Evolutionary conservation across 805 yeast genomes (phyloP).

Genomic region (Teunomyces atbi): DNA sequence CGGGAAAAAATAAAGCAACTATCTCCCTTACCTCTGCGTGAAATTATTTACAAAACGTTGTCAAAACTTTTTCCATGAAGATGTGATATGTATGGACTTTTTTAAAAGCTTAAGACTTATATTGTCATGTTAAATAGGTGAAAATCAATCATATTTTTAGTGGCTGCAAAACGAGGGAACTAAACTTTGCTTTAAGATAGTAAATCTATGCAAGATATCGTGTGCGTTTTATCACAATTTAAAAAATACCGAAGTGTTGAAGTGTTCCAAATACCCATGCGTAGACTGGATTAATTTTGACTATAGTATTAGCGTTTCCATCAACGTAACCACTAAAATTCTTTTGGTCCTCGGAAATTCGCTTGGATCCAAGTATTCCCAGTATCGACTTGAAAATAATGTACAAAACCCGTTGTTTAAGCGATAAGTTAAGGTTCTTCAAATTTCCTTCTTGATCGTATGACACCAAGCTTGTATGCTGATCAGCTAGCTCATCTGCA

Average conservation of each 20-base stretch:
- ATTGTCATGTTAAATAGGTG: neutral
- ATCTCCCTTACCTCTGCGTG: neutral
- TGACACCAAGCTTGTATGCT: constrained; percentile 6
- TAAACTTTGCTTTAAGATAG: no score
- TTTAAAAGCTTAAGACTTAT: neutral
- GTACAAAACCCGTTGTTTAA: constrained; percentile 15
- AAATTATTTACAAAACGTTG: no score
- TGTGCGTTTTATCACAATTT: neutral
- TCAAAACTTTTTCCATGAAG: no score
- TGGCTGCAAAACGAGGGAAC: neutral
- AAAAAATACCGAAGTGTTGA: constrained; percentile 26
- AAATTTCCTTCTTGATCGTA: constrained; percentile 7
- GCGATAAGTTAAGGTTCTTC: constrained; percentile 10
- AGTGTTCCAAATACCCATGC: constrained; percentile 21
- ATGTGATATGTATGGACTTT: neutral
- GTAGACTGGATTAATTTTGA: constrained; percentile 12
- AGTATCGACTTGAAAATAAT: constrained; percentile 11
- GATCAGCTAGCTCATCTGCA: neutral
- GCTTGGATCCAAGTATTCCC: constrained; percentile 9
- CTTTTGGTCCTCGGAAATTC: constrained; percentile 15
- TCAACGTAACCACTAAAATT: constrained; percentile 21
- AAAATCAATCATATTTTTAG: neutral
- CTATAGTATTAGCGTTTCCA: constrained; percentile 12
- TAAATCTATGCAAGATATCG: neutral
- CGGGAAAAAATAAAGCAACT: neutral